Evolutionary conservation across 2,329 filamentous ascomycete genomes (phyloP), one percentile per base, ranked within the genome.

Genomic region (Dryadomyces quercus-mongolicae): DNA sequence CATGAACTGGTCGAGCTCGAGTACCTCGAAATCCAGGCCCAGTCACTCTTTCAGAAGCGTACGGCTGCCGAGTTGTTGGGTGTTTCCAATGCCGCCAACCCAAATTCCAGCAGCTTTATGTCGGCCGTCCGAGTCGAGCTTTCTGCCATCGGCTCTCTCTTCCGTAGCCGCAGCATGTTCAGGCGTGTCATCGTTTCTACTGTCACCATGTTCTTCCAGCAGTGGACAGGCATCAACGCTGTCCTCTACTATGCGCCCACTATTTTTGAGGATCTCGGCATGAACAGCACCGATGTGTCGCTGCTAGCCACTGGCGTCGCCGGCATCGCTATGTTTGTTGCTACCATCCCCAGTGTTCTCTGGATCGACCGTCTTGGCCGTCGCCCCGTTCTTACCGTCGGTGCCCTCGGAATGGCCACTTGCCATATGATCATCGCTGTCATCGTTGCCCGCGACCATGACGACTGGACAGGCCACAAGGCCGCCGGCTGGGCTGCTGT

Each of bases 1-100:
- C 77, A 89, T 62, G 81, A 87, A 55, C 74, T 88, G 0, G 78
- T 91, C 42, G 77, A 85, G 59, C 73, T 89, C 1, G 88, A 92
- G 62, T 89, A 85, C 63, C 76, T 89, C n/a, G 87, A 92, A 65
- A 91, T 92, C 69, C 87, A 88, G 66, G 85, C 86, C 0, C 84
- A 89, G 65, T 84, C 81, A 0, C 66, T 86, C 18, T 93, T 92
- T 60, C 86, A 92, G 67, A 87, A 90, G 68, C 78, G 81, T 38
- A 81, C 80, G 1, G 74, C 84, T 10, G 77, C 78, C 0, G 82
- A 85, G 58, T 74, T n/a, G 13, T n/a, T 44, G 16, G n/a, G 42
- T 5, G 18, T n/a, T n/a, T n/a, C 42, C 16, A 12, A n/a, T 12
- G 18, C 42, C n/a, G 2, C 43, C 72, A 84, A 38, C 70, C 86